Percentiles rank a stretch among this genome's conserved stretches.
Conservation (phyloP, 805 yeast genomes). For the Lipomyces mesembrius region DNA sequence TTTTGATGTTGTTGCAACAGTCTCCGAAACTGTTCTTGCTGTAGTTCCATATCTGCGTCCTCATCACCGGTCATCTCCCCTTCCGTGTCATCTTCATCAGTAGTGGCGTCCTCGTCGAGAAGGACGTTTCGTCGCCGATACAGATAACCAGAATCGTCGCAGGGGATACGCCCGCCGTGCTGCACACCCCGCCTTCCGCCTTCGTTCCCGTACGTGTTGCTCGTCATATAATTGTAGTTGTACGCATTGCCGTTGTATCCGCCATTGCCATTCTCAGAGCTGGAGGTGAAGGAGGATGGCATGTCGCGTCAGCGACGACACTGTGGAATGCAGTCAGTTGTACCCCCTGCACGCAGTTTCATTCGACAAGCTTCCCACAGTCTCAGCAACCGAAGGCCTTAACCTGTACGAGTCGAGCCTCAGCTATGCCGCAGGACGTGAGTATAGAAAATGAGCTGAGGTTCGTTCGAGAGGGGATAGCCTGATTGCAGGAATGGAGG, state of each 20-base stretch:
- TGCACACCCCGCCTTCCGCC: neutral
- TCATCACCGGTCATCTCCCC: conserved; percentile 10
- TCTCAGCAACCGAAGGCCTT: neutral
- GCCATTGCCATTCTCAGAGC: neutral
- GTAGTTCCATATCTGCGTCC: conserved; percentile 14
- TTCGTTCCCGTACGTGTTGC: neutral
- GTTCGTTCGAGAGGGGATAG: neutral
- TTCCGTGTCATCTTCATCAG: neutral
- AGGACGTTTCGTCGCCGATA: neutral
- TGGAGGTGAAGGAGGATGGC: neutral
- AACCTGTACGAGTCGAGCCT: neutral
- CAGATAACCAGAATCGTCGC: neutral
- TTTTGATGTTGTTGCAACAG: conserved; percentile 20
- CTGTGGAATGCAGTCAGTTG: neutral
- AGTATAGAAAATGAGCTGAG: neutral
- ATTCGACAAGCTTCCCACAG: neutral
- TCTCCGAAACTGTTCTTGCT: conserved; percentile 16
- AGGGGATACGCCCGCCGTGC: neutral
- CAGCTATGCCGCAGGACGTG: neutral
- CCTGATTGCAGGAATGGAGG: neutral
- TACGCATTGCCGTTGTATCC: neutral
- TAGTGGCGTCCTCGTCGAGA: conserved; percentile 4
- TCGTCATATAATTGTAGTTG: neutral
- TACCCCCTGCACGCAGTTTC: neutral
- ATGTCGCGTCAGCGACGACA: conserved; percentile 1